phyloP scores from a whole-genome alignment of 2,329 filamentous ascomycete genomes.

The Penicillium sp. region DNA sequence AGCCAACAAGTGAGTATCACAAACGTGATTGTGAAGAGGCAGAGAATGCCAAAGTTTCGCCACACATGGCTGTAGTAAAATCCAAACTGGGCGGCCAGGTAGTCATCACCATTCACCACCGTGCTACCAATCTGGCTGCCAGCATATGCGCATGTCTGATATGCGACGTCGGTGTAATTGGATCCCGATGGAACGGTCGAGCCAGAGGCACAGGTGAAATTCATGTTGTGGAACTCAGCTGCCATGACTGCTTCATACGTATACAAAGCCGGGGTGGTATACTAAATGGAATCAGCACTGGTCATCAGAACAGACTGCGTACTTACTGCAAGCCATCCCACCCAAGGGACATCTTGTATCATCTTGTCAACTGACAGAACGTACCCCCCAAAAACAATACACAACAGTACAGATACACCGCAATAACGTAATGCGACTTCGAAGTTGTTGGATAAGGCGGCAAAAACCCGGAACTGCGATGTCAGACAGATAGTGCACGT shows the following conservation, averaged over 20 bases:
- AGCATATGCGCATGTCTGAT: slow-evolving; percentile 58
- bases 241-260: slow-evolving; percentile 64
- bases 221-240: slow-evolving; percentile 59
- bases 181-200: slow-evolving; percentile 59
- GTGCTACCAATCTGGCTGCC: slow-evolving; percentile 53
- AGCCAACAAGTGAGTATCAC: slow-evolving; percentile 66
- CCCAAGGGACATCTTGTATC: slow-evolving; percentile 59
- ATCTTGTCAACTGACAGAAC: slow-evolving; percentile 60
- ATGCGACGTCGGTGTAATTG: slow-evolving; percentile 48
- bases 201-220: slow-evolving; percentile 55
- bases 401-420: slow-evolving; percentile 58
- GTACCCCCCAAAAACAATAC: slow-evolving; percentile 63
- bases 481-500: slow-evolving; percentile 58
- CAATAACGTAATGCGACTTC: slow-evolving; percentile 62
- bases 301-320: neutral
- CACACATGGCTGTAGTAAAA: slow-evolving; percentile 56
- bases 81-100: slow-evolving; percentile 53
- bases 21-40: slow-evolving; percentile 70
- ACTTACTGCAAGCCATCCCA: slow-evolving; percentile 54
- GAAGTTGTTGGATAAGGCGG: slow-evolving; percentile 58
- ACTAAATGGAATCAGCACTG: slow-evolving; percentile 32
- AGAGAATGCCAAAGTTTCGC: slow-evolving; percentile 72
- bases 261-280: slow-evolving; percentile 52
- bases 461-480: slow-evolving; percentile 62
- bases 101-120: slow-evolving; percentile 53